A percentile compares a stretch with the other conserved stretches of the same genome.
These are phyloP conservation scores for Podosphaera xanthii DNA, from an alignment of 2,329 filamentous ascomycete species.

Conservation along the genomic window DNA sequence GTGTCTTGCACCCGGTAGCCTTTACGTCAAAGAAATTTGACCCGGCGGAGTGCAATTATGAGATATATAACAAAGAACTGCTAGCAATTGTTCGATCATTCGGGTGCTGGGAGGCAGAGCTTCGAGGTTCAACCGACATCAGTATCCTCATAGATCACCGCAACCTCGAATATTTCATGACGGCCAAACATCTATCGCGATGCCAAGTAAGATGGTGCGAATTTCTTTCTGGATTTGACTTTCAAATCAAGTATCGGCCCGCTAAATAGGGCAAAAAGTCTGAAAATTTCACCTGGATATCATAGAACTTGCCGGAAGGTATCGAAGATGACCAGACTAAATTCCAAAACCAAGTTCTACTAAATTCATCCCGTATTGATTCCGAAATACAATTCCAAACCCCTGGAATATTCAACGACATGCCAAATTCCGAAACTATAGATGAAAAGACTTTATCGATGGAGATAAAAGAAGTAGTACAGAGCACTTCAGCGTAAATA, in stretches of 20 bases:
- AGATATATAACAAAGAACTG: neutral
- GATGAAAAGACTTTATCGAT: too few relatives aligned
- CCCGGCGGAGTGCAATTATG: neutral
- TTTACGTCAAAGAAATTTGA: neutral
- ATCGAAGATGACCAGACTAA: neutral
- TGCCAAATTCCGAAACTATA: neutral
- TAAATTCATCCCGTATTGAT: neutral
- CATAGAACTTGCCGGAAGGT: neutral
- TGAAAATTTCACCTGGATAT: neutral
- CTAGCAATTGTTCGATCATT: neutral
- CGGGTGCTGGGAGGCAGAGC: neutral
- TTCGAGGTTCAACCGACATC: neutral
- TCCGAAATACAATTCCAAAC: neutral
- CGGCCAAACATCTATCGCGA: neutral
- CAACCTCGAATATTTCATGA: neutral
- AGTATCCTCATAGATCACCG: neutral
- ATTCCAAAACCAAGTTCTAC: neutral
- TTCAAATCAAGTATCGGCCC: neutral
- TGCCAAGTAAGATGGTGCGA: neutral
- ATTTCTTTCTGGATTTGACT: neutral
- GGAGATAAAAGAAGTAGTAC: too few relatives aligned
- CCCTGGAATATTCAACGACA: neutral
- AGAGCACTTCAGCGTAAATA: too few relatives aligned
- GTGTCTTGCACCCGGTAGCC: neutral
- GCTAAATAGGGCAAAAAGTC: neutral